Percentiles rank a stretch among this genome's conserved stretches.
Conservation (phyloP, 768 basidiomycete species). For the Termitomyces titanicus region DNA sequence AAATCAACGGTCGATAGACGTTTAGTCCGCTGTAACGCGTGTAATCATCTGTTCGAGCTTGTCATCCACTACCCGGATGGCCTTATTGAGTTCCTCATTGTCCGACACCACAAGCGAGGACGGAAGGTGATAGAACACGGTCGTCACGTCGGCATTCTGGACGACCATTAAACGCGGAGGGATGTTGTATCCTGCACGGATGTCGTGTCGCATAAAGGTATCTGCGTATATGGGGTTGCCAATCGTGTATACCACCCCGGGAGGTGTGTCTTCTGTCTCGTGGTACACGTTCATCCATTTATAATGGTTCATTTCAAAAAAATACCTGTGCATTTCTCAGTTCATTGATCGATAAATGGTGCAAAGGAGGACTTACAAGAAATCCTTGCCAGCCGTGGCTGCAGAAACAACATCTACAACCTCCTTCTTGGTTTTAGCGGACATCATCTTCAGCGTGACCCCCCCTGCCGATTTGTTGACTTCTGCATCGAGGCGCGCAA, state of each 20-base stretch:
- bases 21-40: constrained; percentile 24
- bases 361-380: constrained; percentile 35
- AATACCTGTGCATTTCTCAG: constrained; percentile 29
- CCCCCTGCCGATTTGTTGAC: constrained; percentile 35
- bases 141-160: constrained; percentile 25
- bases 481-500: constrained; percentile 38
- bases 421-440: constrained; percentile 31
- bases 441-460: constrained; percentile 19
- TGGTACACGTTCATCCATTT: constrained; percentile 32
- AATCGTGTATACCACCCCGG: constrained; percentile 35
- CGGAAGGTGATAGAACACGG: constrained; percentile 32
- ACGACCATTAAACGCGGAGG: constrained; percentile 32
- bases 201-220: constrained; percentile 27
- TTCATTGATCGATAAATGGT: not conserved
- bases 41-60: constrained; percentile 41
- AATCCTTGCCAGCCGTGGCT: constrained; percentile 32
- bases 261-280: constrained; percentile 22
- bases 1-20: not conserved
- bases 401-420: constrained; percentile 29
- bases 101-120: constrained; percentile 29
- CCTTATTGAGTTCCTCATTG: constrained; percentile 27
- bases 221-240: constrained; percentile 36
- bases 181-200: constrained; percentile 25
- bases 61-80: constrained; percentile 33
- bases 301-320: constrained; percentile 33